These are phyloP conservation scores for Bisporella sp. DNA, from an alignment of 2,329 filamentous ascomycete genomes.

Conservation along the genomic window DNA sequence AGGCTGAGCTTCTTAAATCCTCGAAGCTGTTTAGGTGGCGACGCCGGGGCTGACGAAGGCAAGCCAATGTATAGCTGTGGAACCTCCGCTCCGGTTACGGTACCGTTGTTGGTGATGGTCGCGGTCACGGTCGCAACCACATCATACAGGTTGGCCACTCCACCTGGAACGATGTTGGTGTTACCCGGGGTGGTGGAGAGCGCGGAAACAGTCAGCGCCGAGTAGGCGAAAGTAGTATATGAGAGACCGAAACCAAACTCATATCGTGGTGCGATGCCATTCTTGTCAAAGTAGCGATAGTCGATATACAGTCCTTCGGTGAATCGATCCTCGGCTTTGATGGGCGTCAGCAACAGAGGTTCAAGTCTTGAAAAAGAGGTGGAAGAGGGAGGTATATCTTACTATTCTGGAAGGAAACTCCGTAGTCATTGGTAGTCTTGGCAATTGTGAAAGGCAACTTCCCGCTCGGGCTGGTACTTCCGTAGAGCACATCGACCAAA, in stretches of 20 bases:
- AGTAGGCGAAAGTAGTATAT: conserved; percentile 44
- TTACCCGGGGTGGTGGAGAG: conserved; percentile 7
- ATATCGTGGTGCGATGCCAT: conserved; percentile 28
- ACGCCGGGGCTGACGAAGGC: conserved; percentile 30
- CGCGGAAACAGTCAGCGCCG: conserved; percentile 8
- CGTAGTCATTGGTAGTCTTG: conserved; percentile 39
- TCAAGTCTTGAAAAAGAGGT: not conserved
- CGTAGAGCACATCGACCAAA: conserved; percentile 55
- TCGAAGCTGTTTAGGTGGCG: conserved; percentile 51
- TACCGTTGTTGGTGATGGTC: conserved; percentile 56
- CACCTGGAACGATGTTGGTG: conserved; percentile 30
- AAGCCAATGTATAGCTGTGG: conserved; percentile 38
- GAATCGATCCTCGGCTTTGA: conserved; percentile 27
- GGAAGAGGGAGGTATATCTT: not conserved
- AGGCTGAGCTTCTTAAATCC: conserved; percentile 55
- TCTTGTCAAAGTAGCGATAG: conserved; percentile 44
- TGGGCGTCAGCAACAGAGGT: not conserved
- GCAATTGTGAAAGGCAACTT: conserved; percentile 54
- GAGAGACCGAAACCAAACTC: conserved; percentile 44
- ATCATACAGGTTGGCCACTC: conserved; percentile 56
- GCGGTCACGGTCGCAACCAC: conserved; percentile 51
- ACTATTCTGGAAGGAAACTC: conserved; percentile 15
- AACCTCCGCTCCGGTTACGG: conserved; percentile 41
- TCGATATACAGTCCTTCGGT: conserved; percentile 44
- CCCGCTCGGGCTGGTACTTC: conserved; percentile 44